Base-by-base conservation (phyloP, 805 yeast species). In the Saccharomycopsis fodiens region DNA sequence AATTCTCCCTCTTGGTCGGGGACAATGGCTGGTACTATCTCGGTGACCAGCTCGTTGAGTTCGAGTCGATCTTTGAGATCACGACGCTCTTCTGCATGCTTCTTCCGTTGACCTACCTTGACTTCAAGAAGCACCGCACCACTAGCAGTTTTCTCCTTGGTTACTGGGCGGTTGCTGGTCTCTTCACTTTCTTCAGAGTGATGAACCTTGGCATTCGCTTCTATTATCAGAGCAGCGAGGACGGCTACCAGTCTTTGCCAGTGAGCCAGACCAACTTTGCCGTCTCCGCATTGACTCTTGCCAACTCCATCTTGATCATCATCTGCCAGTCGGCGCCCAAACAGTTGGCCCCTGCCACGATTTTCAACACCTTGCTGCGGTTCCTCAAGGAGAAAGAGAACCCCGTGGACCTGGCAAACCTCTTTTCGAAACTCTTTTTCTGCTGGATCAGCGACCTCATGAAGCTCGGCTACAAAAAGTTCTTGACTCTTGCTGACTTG, bases 401-500 rank as follows among this genome's bases (percentile, higher is more conserved):
- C 37, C 83, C 81, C 1, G 64, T 67, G 35, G 81, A 77, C 34
- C 61, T 60, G 45, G 85, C 87, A 10, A 80, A 89, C 59, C 66
- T 88, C 13, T 76, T 91, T 52, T 82, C 95, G 2, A 69, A 75
- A 43, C 67, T 91, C 42, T 81, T 95, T 0, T 91, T 93, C 61
- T 66, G 79, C 22, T 93, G 98, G 97, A 86, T 93, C 95, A 79
- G 87, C 17, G 78, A 74, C 1, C 66, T 93, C 56, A 86, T 93
- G 81, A 74, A 67, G 54, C 76, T 76, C 44, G 97, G 97, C 13
- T 83, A 82, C 56, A 66, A 70, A 35, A 76, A 76, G 50, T 77
- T 57, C 55, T 67, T 79, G 55, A 61, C 57, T 51, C 62, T 74
- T 54, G 62, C 66, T 2, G 97, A 91, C 62, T 73, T 91, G 49